A percentile compares a stretch with the other conserved stretches of the same genome.
Evolutionary conservation across 2,329 filamentous ascomycete species (phyloP).

Genomic region (Aureobasidium sp.): DNA sequence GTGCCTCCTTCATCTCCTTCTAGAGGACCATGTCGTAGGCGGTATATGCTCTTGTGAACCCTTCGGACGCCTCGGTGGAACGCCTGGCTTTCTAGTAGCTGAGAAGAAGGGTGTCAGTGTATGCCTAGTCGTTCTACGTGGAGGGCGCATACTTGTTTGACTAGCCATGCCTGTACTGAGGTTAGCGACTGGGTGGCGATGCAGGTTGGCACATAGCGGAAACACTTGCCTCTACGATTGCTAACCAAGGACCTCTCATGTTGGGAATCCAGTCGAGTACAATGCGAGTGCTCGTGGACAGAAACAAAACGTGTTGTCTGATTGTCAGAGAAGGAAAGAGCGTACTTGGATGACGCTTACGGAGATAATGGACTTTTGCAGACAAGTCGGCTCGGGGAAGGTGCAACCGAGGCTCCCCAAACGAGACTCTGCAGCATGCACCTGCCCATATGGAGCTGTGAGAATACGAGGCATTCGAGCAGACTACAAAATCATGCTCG

Average conservation of each 20-base stretch:
- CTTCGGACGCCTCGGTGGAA: constrained; percentile 48
- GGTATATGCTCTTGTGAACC: constrained; percentile 40
- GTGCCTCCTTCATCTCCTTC: constrained; percentile 42
- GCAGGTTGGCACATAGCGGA: background rate
- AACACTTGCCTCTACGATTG: constrained; percentile 10
- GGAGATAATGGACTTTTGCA: background rate
- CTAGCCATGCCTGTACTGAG: constrained; percentile 12
- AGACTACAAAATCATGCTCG: background rate
- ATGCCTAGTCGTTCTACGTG: background rate
- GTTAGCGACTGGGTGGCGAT: constrained; percentile 3
- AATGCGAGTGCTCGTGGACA: background rate
- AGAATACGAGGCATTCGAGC: background rate
- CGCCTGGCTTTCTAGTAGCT: constrained; percentile 46
- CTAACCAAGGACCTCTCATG: constrained; percentile 11
- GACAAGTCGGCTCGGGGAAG: background rate
- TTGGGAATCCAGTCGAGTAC: background rate
- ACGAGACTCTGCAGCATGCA: background rate
- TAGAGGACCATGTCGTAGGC: constrained; percentile 40
- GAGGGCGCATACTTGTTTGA: constrained; percentile 11
- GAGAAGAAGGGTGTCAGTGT: constrained; percentile 22
- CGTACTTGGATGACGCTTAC: background rate
- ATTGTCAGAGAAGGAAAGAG: background rate
- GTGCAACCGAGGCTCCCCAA: background rate
- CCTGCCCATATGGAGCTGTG: background rate
- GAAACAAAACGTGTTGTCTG: background rate